These are phyloP conservation scores for Starmerella bacillaris DNA, from an alignment of 805 yeast species.

Conservation along the genomic window DNA sequence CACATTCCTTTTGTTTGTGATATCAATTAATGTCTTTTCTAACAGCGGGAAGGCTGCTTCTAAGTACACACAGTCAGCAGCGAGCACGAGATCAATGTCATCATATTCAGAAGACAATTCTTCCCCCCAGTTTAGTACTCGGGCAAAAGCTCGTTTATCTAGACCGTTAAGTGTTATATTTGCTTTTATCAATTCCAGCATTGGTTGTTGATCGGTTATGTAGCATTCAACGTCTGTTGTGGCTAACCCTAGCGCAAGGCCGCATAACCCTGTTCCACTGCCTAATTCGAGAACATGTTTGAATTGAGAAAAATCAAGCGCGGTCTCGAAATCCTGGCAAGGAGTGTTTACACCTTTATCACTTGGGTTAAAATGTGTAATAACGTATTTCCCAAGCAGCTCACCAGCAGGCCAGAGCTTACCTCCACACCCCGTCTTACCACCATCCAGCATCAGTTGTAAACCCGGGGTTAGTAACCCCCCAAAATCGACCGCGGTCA, in stretches of 20 bases:
- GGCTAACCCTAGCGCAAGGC: slow-evolving; percentile 24
- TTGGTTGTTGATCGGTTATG: slow-evolving; percentile 33
- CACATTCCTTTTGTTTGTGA: slow-evolving; percentile 24
- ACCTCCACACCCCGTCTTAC: slow-evolving; percentile 46
- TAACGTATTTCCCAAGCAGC: slow-evolving; percentile 31
- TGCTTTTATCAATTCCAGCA: slow-evolving; percentile 31
- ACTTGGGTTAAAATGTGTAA: too few species aligned
- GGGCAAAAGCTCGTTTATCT: slow-evolving; percentile 25
- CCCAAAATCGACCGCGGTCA: slow-evolving; percentile 25
- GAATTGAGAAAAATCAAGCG: slow-evolving; percentile 3
- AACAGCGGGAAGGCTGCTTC: slow-evolving; percentile 37
- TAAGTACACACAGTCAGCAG: slow-evolving; percentile 44
- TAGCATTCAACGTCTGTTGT: slow-evolving; percentile 24
- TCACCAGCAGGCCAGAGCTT: slow-evolving; percentile 47
- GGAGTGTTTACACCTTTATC: too few species aligned
- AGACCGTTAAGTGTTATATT: slow-evolving; percentile 30
- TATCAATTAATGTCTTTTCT: slow-evolving; percentile 32
- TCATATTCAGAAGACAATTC: slow-evolving; percentile 25
- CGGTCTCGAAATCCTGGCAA: too few species aligned
- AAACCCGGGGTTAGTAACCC: slow-evolving; percentile 26
- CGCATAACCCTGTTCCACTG: slow-evolving; percentile 42
- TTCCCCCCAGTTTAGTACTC: slow-evolving; percentile 32
- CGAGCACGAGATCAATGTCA: slow-evolving; percentile 30
- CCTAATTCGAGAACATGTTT: slow-evolving; percentile 34
- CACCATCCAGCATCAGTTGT: slow-evolving; percentile 37